A percentile compares a stretch with the other conserved stretches of the same genome.
Evolutionary conservation across 352 stramenopile genomes (phyloP).

Genomic region (Globisporangium viniferum): DNA sequence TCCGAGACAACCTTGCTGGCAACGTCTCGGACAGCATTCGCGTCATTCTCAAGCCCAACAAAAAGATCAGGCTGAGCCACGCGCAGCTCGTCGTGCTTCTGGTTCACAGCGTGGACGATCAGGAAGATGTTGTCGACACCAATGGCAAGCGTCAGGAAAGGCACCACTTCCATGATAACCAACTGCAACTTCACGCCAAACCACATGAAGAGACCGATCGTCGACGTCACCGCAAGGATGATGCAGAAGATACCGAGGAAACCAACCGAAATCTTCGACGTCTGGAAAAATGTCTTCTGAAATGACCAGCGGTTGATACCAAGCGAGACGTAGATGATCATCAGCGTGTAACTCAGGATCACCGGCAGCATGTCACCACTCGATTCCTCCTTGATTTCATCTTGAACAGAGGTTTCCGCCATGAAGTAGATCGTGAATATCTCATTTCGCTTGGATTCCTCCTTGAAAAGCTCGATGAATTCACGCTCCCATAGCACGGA

Average conservation of each 20-base stretch:
- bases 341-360: constrained; percentile 49
- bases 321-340: constrained; percentile 67
- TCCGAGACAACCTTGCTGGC: constrained; percentile 35
- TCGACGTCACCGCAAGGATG: constrained; percentile 50
- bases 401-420: constrained; percentile 55
- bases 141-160: constrained; percentile 63
- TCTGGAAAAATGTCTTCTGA: constrained; percentile 43
- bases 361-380: constrained; percentile 49
- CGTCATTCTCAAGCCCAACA: constrained; percentile 35
- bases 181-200: constrained; percentile 57
- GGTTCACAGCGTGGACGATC: constrained; percentile 50
- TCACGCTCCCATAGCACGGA: constrained; percentile 56
- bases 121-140: constrained; percentile 75
- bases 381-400: constrained; percentile 56
- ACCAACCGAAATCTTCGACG: constrained; percentile 51
- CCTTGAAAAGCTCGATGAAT: constrained; percentile 55
- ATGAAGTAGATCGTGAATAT: constrained; percentile 58
- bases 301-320: constrained; percentile 64
- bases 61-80: constrained; percentile 36
- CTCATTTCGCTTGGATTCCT: constrained; percentile 32
- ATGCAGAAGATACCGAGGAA: constrained; percentile 62
- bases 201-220: constrained; percentile 66
- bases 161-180: constrained; percentile 72
- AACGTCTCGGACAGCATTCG: constrained; percentile 37
- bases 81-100: constrained; percentile 41